These are phyloP conservation scores for Aspergillus sp. DNA, from an alignment of 2,329 filamentous ascomycete species.

Conservation along the genomic window DNA sequence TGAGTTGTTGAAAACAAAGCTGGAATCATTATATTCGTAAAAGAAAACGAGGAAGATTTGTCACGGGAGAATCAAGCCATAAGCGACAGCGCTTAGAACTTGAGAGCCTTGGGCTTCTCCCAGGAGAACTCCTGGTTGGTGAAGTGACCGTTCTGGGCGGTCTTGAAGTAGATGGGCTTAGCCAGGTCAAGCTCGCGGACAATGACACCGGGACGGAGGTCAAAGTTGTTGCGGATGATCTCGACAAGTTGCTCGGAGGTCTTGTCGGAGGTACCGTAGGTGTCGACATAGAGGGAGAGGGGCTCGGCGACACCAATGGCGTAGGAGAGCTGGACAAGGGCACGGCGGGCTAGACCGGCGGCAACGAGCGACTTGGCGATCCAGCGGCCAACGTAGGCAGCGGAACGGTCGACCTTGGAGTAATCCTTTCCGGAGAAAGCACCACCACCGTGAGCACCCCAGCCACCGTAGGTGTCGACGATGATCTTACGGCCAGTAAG, in stretches of 20 bases:
- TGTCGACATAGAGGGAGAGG: slow-evolving; percentile 95
- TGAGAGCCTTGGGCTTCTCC: slow-evolving; percentile 96
- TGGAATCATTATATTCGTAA: slow-evolving; percentile 46
- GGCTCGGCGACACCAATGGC: slow-evolving; percentile 98
- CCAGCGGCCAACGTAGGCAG: slow-evolving; percentile 96
- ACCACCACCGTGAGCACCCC: slow-evolving; percentile 99
- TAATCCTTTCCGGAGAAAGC: slow-evolving; percentile 99
- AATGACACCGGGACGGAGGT: slow-evolving; percentile 96
- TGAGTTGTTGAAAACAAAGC: slow-evolving; percentile 55
- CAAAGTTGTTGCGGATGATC: slow-evolving; percentile 95
- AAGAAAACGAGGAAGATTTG: slow-evolving; percentile 26
- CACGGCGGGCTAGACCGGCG: slow-evolving; percentile 85
- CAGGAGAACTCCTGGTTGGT: slow-evolving; percentile 97
- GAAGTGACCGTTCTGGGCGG: slow-evolving; percentile 99
- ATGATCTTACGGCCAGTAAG: slow-evolving; percentile 99
- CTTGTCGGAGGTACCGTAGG: slow-evolving; percentile 91
- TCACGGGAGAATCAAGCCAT: slow-evolving; percentile 19
- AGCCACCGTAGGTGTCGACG: slow-evolving; percentile 99
- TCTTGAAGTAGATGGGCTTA: slow-evolving; percentile 97
- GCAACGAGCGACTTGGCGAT: slow-evolving; percentile 97
- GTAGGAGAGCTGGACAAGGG: slow-evolving; percentile 96
- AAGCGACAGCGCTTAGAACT: slow-evolving; percentile 64
- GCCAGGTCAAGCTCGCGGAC: slow-evolving; percentile 94
- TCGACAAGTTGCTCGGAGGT: slow-evolving; percentile 88
- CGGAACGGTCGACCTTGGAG: slow-evolving; percentile 99